Base-by-base conservation (phyloP, 2,329 filamentous ascomycete genomes). In the Colletotrichum sp. region DNA sequence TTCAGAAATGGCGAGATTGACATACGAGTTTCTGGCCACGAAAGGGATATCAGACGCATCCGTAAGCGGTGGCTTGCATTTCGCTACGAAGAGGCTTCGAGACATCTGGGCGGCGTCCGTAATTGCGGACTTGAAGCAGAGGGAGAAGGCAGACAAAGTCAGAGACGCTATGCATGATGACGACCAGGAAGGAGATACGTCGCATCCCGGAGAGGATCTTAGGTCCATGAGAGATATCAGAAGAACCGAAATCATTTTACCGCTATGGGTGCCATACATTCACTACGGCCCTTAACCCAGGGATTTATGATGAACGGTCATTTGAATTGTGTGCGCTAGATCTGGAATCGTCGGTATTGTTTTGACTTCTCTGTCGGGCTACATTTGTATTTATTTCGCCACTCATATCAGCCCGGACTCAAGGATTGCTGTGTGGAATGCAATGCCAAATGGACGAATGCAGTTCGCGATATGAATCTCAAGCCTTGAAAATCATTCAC, bases 1-100 rank as follows among this genome's bases (percentile, higher is more conserved):
- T 68, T 79, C 84, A 1, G 79, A 84, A 3, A 75, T 84, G 28
- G 82, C 84, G 1, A 81, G 67, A 49, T 63, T 77, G 3, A 39
- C 80, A 0, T 86, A 85, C 69, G 76, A 81, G 68, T 49, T 21
- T 13, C 16, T 78, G 16, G 0, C 1, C n/a, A 70, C 63, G 1
- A 60, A 63, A 18, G 76, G 73, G 7, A 32, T 77, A n/a, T 55
- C 8, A 4, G 75, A 77, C 49, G 63, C 49, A 2, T 64, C 66
- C 8, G 75, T 79, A 12, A 32, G 68, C 24, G 15, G 18, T 6
- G 77, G 72, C 3, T 71, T 77, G 12, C 78, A 78, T 34, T 49
- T 34, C 52, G 69, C 69, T 15, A 65, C 39, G 5, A 52, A 32
- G 18, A 28, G 18, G n/a, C 60, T 71, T 21, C 69, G 69, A 26